Evolutionary conservation across 768 basidiomycete genomes (phyloP), one percentile per base, ranked within the genome.

Genomic region (Pleurotus pulmonarius): DNA sequence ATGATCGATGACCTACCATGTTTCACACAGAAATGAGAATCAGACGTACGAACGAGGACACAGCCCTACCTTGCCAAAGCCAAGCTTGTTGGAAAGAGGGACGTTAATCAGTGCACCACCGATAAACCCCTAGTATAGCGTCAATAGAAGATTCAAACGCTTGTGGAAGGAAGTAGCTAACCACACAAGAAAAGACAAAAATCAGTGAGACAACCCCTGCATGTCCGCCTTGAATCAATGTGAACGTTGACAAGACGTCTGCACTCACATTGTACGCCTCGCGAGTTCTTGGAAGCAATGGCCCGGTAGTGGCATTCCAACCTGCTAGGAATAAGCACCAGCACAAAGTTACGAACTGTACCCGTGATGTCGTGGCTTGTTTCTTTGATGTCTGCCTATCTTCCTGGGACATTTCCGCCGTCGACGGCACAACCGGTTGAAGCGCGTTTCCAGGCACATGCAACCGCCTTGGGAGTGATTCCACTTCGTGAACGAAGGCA

Each of bases 251-350:
- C 4, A 26, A 26, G 25, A 26, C 25, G 25, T 26, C 25, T 26
- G 25, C 25, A 26, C 64, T 80, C 82, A 65, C 81, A 70, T 57
- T 60, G 62, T 74, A 90, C 72, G 63, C 77, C 5, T 69, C 66
- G 65, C 88, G 89, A 48, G 93, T 85, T 9, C 83, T 76, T 1
- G 88, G 90, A 3, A 93, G 69, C n/a, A 93, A 69, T 1, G 91
- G 89, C 2, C 91, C 91, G 13, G 82, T 81, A 0, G 84, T 79
- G 11, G n/a, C n/a, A n/a, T n/a, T n/a, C n/a, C n/a, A n/a, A 83
- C 91, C 91, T 11, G 77, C 77, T 2, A 89, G 69, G 58, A 86
- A 85, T 46, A 87, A 51, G 9, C 74, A 70, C 70, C 74, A 82
- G 60, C 84, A 88, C 34, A 85, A 68, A 0, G 83, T 66, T n/a